phyloP scores from a whole-genome alignment of 495 filamentous ascomycete genomes.

The Eremomyces bilateralis region DNA sequence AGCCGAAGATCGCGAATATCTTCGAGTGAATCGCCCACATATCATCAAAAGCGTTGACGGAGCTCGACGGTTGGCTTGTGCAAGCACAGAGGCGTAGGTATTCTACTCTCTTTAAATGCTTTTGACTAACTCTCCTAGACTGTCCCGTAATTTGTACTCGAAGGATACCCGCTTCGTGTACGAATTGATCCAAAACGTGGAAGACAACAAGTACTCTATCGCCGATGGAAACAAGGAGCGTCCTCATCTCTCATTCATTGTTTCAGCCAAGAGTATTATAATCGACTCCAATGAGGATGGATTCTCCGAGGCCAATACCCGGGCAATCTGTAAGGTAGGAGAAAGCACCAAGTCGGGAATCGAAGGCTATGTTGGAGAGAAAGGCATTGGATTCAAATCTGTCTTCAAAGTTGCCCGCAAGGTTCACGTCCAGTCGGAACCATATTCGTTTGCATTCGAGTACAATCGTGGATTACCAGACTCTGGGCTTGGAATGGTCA shows the following conservation, averaged over 20 bases:
- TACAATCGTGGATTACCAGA: conserved; percentile 4
- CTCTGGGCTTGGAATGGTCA: conserved; percentile 13
- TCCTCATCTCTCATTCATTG: conserved; percentile 12
- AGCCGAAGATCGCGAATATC: neutral
- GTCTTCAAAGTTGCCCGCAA: conserved; percentile 27
- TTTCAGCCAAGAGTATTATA: conserved; percentile 12
- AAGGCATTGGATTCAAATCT: conserved; percentile 31
- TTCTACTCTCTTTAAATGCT: no score
- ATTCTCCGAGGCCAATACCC: conserved; percentile 17
- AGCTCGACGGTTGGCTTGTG: no score
- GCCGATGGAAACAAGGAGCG: conserved; percentile 1
- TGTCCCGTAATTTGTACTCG: conserved; percentile 18
- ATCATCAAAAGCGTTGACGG: no score
- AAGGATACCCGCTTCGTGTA: conserved; percentile 20
- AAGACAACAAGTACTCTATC: conserved; percentile 20
- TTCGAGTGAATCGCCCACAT: no score
- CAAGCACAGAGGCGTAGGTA: no score
- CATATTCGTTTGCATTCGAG: conserved; percentile 25
- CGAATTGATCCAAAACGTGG: conserved; percentile 26
- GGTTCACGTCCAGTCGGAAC: conserved; percentile 25
- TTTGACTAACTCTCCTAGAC: no score
- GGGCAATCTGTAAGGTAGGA: conserved; percentile 19
- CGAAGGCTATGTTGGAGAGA: conserved; percentile 29
- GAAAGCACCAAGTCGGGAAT: conserved; percentile 22
- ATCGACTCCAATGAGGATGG: conserved; percentile 24